Evolutionary conservation across 495 filamentous ascomycete genomes (phyloP).

Genomic region (Jackrogersella minutella): DNA sequence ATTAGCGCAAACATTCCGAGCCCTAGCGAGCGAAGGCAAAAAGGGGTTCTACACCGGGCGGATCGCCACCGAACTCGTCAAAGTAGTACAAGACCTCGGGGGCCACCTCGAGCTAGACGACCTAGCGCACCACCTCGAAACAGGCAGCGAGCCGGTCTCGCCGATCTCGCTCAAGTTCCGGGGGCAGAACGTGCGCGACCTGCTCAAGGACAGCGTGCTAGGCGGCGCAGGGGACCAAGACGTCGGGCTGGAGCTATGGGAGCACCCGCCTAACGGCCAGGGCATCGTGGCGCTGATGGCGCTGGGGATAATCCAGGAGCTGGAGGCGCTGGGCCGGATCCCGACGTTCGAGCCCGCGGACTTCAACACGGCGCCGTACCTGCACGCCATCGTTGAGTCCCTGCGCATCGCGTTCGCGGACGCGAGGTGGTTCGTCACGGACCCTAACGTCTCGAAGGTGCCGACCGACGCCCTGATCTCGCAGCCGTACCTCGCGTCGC

Average conservation of each 20-base stretch:
- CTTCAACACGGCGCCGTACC: conserved; percentile 80
- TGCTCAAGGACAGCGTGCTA: conserved; percentile 48
- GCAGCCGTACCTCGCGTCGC: conserved; percentile 50
- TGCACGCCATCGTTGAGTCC: conserved; percentile 88
- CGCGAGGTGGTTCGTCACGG: conserved; percentile 86
- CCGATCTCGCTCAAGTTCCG: conserved; percentile 82
- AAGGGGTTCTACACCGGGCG: conserved; percentile 89
- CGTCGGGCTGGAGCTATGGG: conserved; percentile 79
- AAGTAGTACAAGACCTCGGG: conserved; percentile 77
- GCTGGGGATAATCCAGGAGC: conserved; percentile 84
- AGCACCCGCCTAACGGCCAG: conserved; percentile 98
- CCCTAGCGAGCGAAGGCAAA: conserved; percentile 81
- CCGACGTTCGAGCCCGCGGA: conserved; percentile 70
- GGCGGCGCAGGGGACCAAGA: conserved; percentile 49
- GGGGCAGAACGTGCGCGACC: conserved; percentile 67
- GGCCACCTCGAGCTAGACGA: conserved; percentile 83
- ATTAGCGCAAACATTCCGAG: conserved; percentile 81
- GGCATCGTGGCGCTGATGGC: conserved; percentile 95
- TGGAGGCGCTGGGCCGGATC: conserved; percentile 77
- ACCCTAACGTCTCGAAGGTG: conserved; percentile 73
- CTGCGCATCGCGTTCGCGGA: conserved; percentile 95
- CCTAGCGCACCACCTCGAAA: conserved; percentile 74
- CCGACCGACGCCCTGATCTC: conserved; percentile 71
- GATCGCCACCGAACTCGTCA: conserved; percentile 80
- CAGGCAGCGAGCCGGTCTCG: conserved; percentile 78